Evolutionary conservation across 352 stramenopile species (phyloP), one percentile per base, ranked within the genome.

Genomic region (Elongisporangium undulatum): DNA sequence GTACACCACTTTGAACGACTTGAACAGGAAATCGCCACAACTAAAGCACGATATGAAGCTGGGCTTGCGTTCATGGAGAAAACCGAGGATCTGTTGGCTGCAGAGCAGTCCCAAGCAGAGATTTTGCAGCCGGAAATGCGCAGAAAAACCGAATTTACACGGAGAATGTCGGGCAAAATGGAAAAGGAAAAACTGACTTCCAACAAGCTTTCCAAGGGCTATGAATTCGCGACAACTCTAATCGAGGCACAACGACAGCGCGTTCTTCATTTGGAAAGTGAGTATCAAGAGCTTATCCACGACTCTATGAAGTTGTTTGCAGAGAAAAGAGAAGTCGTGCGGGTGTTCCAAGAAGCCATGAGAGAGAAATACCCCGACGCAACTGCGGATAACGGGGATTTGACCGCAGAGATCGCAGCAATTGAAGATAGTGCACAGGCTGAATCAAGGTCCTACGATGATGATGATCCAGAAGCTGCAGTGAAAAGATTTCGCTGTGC

Each of bases 81-180:
- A 5, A 87, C 76, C 0, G 76, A 82, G 34, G 64, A 77, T n/a
- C 77, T 85, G 3, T 53, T 91, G 1, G 45, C 72, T 13, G 49
- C 58, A 0, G 79, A 89, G 49, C 72, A 86, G 19, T 61, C 67
- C 0, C 82, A 91, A 58, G 68, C 79, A 13, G 68, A 79, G 6
- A 45, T 68, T 15, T 39, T 91, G 10, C 67, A 83, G 8, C 79
- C 79, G 3, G 77, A 91, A 61, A 76, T 87, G 63, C 64, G 51
- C 1, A 66, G 72, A 23, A 77, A 79, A 45, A 66, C 76, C 0
- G 75, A 76, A 3, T 23, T 74, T 8, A 76, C 75, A 48, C 64
- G 82, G 2, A 61, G 58, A 19, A 87, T 89, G 79, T 91, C 79
- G 3, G 82, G 74, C 0, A 85, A 67, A 12, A 57, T 88, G n/a